Evolutionary conservation across 1,139 yeast species (phyloP).

Genomic region (Taphrina betulina): DNA sequence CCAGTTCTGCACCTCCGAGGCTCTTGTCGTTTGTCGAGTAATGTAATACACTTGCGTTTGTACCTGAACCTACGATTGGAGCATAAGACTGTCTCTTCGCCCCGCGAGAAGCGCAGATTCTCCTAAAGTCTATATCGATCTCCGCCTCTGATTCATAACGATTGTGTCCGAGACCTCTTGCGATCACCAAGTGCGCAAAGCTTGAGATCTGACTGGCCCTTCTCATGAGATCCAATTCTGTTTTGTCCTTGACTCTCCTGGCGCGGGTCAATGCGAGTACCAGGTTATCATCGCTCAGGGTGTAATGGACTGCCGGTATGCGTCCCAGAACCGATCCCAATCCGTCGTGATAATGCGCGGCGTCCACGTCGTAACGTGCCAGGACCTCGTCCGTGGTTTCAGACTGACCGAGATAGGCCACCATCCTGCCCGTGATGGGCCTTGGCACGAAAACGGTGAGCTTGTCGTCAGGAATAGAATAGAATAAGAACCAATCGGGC

Average conservation of each 20-base stretch:
- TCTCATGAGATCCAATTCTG: slow-evolving; percentile 70
- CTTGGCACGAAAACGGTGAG: slow-evolving; percentile 76
- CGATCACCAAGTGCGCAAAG: slow-evolving; percentile 59
- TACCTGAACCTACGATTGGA: slow-evolving; percentile 94
- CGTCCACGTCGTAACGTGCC: slow-evolving; percentile 72
- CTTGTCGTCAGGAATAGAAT: slow-evolving; percentile 54
- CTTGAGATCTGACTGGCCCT: slow-evolving; percentile 84
- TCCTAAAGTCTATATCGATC: slow-evolving; percentile 90
- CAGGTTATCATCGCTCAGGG: slow-evolving; percentile 47
- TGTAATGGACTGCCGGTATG: slow-evolving; percentile 12
- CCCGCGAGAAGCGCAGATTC: slow-evolving; percentile 92
- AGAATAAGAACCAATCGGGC: slow-evolving; percentile 72
- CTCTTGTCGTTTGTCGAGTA: slow-evolving; percentile 80
- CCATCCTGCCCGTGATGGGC: slow-evolving; percentile 57
- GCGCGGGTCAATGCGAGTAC: slow-evolving; percentile 83
- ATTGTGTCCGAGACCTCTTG: slow-evolving; percentile 46
- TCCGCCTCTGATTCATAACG: slow-evolving; percentile 64
- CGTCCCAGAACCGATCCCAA: slow-evolving; percentile 15
- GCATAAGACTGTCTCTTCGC: slow-evolving; percentile 85
- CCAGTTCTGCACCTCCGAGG: slow-evolving; percentile 56
- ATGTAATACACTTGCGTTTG: slow-evolving; percentile 86
- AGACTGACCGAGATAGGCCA: slow-evolving; percentile 96
- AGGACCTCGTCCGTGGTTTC: slow-evolving; percentile 64
- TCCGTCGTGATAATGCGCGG: slow-evolving; percentile 58
- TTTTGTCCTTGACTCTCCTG: slow-evolving; percentile 77